phyloP scores from a whole-genome alignment of 2,329 filamentous ascomycete species.

The Aspergillus neotritici region DNA sequence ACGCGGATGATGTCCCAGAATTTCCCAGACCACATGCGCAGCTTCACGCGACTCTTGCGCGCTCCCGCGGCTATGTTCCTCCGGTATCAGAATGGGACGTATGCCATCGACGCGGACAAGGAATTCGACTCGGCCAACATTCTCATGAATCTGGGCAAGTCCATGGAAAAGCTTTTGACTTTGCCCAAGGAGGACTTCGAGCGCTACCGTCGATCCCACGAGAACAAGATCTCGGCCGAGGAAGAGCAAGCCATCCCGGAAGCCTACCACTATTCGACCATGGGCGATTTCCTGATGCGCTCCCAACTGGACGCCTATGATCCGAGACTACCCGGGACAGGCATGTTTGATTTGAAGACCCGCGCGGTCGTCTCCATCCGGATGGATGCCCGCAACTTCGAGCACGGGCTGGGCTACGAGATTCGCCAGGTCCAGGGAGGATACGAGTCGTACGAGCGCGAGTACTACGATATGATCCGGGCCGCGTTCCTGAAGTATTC shows the following conservation, averaged over 20 bases:
- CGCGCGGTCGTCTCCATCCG: slow-evolving; percentile 85
- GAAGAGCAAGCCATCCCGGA: slow-evolving; percentile 68
- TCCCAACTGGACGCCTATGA: slow-evolving; percentile 93
- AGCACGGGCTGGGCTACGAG: slow-evolving; percentile 78
- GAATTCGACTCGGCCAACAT: slow-evolving; percentile 80
- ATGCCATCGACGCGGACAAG: slow-evolving; percentile 95
- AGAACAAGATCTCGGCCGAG: slow-evolving; percentile 60
- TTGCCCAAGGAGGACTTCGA: slow-evolving; percentile 77
- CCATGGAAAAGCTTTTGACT: slow-evolving; percentile 92
- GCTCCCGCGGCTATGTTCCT: slow-evolving; percentile 77
- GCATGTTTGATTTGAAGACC: slow-evolving; percentile 96
- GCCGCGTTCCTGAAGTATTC: slow-evolving; percentile 95
- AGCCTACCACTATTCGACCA: slow-evolving; percentile 78
- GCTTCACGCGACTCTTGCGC: slow-evolving; percentile 67
- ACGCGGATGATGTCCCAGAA: slow-evolving; percentile 59
- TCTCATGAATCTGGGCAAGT: slow-evolving; percentile 86
- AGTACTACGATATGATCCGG: slow-evolving; percentile 95
- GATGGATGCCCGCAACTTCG: slow-evolving; percentile 70
- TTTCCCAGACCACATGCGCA: slow-evolving; percentile 57
- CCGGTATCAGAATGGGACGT: slow-evolving; percentile 73
- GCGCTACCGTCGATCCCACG: slow-evolving; percentile 66
- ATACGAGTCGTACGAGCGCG: slow-evolving; percentile 89
- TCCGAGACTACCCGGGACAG: slow-evolving; percentile 75
- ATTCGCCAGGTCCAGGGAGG: slow-evolving; percentile 68
- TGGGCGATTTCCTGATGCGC: slow-evolving; percentile 86